Evolutionary conservation across 1,284 basidiomycete genomes (phyloP).

Genomic region (Microbotryum intermedium): DNA sequence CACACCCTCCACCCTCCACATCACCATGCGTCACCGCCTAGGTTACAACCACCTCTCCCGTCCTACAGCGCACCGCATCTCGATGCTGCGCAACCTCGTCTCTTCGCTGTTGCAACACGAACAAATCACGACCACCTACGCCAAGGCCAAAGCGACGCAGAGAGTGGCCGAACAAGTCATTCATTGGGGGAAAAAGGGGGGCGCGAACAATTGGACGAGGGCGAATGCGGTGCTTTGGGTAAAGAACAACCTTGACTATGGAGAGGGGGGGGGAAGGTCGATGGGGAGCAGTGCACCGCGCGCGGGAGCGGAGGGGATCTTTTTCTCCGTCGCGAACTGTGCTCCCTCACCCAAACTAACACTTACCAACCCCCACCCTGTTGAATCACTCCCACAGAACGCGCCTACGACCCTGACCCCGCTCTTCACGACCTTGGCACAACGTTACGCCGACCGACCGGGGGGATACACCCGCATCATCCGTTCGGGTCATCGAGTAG

Average conservation of each 20-base stretch:
- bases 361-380: too few relatives aligned
- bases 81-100: slow-evolving; percentile 65
- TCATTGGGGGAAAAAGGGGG: slow-evolving; percentile 72
- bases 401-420: slow-evolving; percentile 52
- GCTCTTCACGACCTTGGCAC: slow-evolving; percentile 68
- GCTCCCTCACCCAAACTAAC: not conserved
- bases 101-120: slow-evolving; percentile 92
- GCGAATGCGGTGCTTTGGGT: slow-evolving; percentile 54
- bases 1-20: too few relatives aligned
- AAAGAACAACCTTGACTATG: too few relatives aligned
- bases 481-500: slow-evolving; percentile 74
- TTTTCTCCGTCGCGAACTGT: not conserved
- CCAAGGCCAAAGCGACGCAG: slow-evolving; percentile 89
- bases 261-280: too few relatives aligned
- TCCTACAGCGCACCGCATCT: slow-evolving; percentile 31
- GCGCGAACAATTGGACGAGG: slow-evolving; percentile 17
- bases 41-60: slow-evolving; percentile 16
- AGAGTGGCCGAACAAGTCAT: slow-evolving; percentile 93
- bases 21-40: slow-evolving; percentile 24
- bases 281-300: too few relatives aligned
- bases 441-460: slow-evolving; percentile 70
- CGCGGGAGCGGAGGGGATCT: too few relatives aligned
- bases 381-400: slow-evolving; percentile 26
- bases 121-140: slow-evolving; percentile 89
- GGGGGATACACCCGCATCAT: slow-evolving; percentile 96